Evolutionary conservation across 2,329 filamentous ascomycete genomes (phyloP).

Genomic region (Pseudogymnoascus sp.): DNA sequence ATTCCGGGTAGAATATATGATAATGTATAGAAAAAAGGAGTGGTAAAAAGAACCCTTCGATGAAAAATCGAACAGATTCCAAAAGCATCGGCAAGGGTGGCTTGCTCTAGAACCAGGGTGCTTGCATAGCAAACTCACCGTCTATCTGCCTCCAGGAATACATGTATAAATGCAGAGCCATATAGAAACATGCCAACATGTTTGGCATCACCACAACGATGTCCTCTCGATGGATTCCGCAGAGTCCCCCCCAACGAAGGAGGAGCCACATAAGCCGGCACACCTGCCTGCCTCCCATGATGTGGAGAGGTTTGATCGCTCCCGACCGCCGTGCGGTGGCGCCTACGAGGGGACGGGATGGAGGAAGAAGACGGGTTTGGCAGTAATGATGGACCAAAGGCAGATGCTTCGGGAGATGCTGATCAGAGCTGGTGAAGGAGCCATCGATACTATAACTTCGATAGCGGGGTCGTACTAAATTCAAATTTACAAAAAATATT

Average conservation of each 20-base stretch:
- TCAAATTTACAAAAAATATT: slow-evolving; percentile 17
- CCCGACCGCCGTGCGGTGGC: not conserved
- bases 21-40: not conserved
- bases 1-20: not conserved
- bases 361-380: not conserved
- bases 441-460: not conserved
- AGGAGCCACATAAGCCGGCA: not conserved
- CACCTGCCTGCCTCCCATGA: not conserved
- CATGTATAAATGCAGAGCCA: slow-evolving; percentile 7
- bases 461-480: not conserved
- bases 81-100: not conserved
- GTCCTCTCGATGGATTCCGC: not conserved
- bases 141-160: not conserved
- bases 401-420: not conserved
- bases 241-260: not conserved
- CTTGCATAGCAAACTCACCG: slow-evolving; percentile 7
- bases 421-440: too few species aligned
- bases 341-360: not conserved
- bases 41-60: not conserved
- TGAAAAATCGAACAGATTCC: not conserved
- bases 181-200: not conserved
- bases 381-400: not conserved
- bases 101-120: not conserved
- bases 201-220: not conserved
- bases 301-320: not conserved